Evolutionary conservation across 1,284 basidiomycete genomes (phyloP).

Genomic region (Fomitopsis schrenkii): DNA sequence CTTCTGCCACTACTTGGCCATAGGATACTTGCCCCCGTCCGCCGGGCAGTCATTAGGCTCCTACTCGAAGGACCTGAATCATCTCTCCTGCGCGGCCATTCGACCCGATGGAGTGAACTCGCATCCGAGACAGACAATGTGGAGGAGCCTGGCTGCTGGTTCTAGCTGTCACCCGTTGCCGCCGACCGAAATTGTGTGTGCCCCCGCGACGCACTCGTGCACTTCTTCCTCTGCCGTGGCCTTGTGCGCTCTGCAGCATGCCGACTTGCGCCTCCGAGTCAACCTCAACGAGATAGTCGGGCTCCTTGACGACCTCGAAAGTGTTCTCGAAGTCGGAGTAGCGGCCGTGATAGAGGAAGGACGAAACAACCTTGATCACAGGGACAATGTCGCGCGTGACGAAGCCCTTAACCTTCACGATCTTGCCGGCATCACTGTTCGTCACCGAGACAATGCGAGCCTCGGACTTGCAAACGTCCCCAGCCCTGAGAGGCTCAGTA

Average conservation of each 20-base stretch:
- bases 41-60: no score
- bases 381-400: conserved; percentile 74
- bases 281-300: conserved; percentile 81
- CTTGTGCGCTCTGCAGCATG: conserved; percentile 83
- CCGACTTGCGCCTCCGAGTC: conserved; percentile 80
- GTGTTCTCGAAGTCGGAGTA: conserved; percentile 95
- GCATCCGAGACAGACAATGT: no score
- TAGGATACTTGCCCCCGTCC: no score
- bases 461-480: conserved; percentile 88
- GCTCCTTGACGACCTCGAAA: conserved; percentile 89
- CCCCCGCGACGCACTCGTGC: no score
- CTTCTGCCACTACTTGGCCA: no score
- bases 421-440: conserved; percentile 92
- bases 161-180: no score
- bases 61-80: no score
- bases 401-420: conserved; percentile 87
- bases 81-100: no score
- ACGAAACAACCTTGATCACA: conserved; percentile 91
- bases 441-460: conserved; percentile 87
- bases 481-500: conserved; percentile 73
- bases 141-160: no score
- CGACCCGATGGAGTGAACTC: no score
- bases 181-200: no score
- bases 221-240: no score
- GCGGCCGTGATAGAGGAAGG: conserved; percentile 95